These are phyloP conservation scores for Vigna unguiculata DNA, from an alignment of 306 rosid species.

Conservation along the genomic window DNA sequence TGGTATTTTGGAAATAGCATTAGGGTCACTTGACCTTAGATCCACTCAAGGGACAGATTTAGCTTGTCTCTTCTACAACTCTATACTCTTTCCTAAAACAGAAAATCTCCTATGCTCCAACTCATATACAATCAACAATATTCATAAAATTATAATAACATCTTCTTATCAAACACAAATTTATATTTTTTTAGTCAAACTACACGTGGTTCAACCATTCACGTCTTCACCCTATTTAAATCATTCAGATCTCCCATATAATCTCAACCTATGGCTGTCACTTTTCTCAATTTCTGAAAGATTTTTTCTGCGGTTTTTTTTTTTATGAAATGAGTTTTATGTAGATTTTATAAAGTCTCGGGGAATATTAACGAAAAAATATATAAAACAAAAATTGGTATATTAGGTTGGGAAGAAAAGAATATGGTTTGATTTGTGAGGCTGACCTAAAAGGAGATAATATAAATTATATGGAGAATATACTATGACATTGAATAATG, in stretches of 20 bases:
- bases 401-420: conserved; percentile 42
- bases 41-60: conserved; percentile 55
- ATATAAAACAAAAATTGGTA: no score
- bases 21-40: conserved; percentile 59
- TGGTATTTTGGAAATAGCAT: conserved; percentile 15
- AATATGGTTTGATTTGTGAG: conserved; percentile 24
- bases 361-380: no score
- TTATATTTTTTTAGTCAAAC: conserved; percentile 11
- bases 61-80: conserved; percentile 8
- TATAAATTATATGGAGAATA: conserved; percentile 53
- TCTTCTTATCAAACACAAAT: conserved; percentile 21
- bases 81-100: background rate
- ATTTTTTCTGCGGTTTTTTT: no score
- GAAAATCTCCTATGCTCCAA: conserved; percentile 28
- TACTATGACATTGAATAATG: conserved; percentile 46
- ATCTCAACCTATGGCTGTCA: background rate
- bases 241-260: background rate
- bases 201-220: conserved; percentile 21
- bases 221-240: conserved; percentile 14
- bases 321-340: no score
- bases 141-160: background rate
- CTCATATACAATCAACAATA: conserved; percentile 29
- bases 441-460: conserved; percentile 51
- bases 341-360: no score
- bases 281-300: no score